These are phyloP conservation scores for Salvia hispanica DNA, from an alignment of 257 asterid genomes.

Conservation along the genomic window DNA sequence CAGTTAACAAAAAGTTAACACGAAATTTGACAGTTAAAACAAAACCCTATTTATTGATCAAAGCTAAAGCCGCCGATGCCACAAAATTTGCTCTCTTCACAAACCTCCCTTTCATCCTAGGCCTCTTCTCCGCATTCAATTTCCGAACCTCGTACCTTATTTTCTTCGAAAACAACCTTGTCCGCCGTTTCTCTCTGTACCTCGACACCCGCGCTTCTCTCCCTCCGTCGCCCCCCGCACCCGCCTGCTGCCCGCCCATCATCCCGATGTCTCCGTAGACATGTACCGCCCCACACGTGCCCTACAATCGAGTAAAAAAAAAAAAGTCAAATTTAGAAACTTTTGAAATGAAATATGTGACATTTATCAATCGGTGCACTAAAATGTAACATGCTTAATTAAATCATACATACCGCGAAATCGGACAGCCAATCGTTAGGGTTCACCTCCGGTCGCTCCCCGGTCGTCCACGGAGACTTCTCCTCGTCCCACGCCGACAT, in stretches of 20 bases:
- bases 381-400: background rate
- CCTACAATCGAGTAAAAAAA: slow-evolving; percentile 38
- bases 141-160: slow-evolving; percentile 91
- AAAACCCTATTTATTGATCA: slow-evolving; percentile 36
- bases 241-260: slow-evolving; percentile 34
- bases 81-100: slow-evolving; percentile 69
- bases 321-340: background rate
- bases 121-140: slow-evolving; percentile 94
- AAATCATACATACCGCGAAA: slow-evolving; percentile 51
- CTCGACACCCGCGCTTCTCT: slow-evolving; percentile 85
- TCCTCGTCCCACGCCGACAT: slow-evolving; percentile 70
- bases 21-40: slow-evolving; percentile 25
- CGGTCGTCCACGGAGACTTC: slow-evolving; percentile 75
- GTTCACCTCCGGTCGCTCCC: slow-evolving; percentile 67
- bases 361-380: too few species aligned
- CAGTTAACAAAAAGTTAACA: slow-evolving; percentile 15
- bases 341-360: too few species aligned
- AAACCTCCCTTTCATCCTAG: slow-evolving; percentile 95
- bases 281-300: slow-evolving; percentile 50
- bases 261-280: slow-evolving; percentile 47
- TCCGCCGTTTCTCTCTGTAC: slow-evolving; percentile 83
- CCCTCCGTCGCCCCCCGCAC: slow-evolving; percentile 60
- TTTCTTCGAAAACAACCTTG: slow-evolving; percentile 88
- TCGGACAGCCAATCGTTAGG: slow-evolving; percentile 60
- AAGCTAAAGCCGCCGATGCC: slow-evolving; percentile 41